A percentile compares a stretch with the other conserved stretches of the same genome.
Evolutionary conservation across 1,284 basidiomycete species (phyloP).

Genomic region (Mycena sp.): DNA sequence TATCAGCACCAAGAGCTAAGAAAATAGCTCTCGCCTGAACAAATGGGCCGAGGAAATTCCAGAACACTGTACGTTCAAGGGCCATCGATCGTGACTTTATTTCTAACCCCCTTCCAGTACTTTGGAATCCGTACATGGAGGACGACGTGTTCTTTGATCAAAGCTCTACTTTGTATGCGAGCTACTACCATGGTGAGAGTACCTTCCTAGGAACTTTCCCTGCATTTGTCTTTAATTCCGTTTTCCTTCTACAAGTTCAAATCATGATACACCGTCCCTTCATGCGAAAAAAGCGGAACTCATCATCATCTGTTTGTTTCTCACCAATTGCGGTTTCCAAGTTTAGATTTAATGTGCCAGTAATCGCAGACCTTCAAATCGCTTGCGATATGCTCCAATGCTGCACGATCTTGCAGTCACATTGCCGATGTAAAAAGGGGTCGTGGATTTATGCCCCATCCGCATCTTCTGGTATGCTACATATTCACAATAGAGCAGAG

Average conservation of each 20-base stretch:
- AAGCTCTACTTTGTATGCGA: conserved; percentile 60
- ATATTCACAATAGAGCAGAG: neutral
- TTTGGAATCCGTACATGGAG: conserved; percentile 67
- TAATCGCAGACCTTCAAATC: conserved; percentile 11
- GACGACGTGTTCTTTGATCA: conserved; percentile 63
- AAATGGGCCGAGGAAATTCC: conserved; percentile 73
- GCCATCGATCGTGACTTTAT: neutral
- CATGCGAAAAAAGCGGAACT: neutral
- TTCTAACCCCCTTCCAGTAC: conserved; percentile 45
- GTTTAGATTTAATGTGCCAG: neutral
- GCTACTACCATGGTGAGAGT: conserved; percentile 15
- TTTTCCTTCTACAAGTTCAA: conserved; percentile 20
- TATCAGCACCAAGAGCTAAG: neutral
- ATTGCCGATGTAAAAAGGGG: conserved; percentile 16
- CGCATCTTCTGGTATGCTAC: conserved; percentile 4
- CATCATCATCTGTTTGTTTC: conserved; percentile 1
- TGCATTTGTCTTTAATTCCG: neutral
- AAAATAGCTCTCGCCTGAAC: conserved; percentile 62
- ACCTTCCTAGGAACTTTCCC: neutral
- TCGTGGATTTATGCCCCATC: neutral
- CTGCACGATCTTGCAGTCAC: conserved; percentile 11
- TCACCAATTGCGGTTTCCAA: too few relatives aligned
- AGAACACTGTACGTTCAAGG: conserved; percentile 54
- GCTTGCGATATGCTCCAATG: conserved; percentile 18
- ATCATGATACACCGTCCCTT: conserved; percentile 21